Evolutionary conservation across 768 basidiomycete genomes (phyloP).

Genomic region (Serendipita sp.): DNA sequence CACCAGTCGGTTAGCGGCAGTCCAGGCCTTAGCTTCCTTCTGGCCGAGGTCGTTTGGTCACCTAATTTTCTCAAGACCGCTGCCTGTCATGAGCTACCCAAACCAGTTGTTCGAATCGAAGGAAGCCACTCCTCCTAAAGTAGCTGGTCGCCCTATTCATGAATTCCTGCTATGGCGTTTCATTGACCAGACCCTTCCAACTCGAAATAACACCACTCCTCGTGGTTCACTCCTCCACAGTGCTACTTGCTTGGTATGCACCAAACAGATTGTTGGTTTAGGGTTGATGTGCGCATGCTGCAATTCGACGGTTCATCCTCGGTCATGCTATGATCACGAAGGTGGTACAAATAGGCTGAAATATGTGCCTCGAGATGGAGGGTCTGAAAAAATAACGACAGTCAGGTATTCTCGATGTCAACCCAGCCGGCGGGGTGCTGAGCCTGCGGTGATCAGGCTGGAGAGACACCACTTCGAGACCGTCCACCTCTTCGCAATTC

Average conservation of each 20-base stretch:
- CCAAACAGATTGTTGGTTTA: conserved; percentile 40
- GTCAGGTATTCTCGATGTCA: conserved; percentile 41
- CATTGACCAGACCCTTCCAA: conserved; percentile 15
- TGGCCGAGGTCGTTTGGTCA: conserved; percentile 63
- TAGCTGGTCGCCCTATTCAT: conserved; percentile 20
- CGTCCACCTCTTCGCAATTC: conserved; percentile 56
- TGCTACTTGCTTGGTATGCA: conserved; percentile 38
- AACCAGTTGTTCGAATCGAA: neutral
- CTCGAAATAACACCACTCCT: conserved; percentile 22
- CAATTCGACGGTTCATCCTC: conserved; percentile 49
- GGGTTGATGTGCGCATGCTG: conserved; percentile 59
- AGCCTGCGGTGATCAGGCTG: conserved; percentile 13
- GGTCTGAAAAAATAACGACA: conserved; percentile 41
- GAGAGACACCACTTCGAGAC: conserved; percentile 35
- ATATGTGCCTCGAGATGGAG: conserved; percentile 18
- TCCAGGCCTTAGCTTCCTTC: conserved; percentile 37
- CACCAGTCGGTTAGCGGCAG: conserved; percentile 36
- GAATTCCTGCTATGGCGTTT: conserved; percentile 60
- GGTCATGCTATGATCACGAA: conserved; percentile 56
- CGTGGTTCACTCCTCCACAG: conserved; percentile 5
- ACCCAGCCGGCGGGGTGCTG: conserved; percentile 17
- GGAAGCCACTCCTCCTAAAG: neutral
- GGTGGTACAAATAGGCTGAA: conserved; percentile 36
- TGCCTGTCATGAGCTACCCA: conserved; percentile 24
- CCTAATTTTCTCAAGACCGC: conserved; percentile 36